Base-by-base conservation (phyloP, 176 grass and related monocot species). In the Oryza punctata region DNA sequence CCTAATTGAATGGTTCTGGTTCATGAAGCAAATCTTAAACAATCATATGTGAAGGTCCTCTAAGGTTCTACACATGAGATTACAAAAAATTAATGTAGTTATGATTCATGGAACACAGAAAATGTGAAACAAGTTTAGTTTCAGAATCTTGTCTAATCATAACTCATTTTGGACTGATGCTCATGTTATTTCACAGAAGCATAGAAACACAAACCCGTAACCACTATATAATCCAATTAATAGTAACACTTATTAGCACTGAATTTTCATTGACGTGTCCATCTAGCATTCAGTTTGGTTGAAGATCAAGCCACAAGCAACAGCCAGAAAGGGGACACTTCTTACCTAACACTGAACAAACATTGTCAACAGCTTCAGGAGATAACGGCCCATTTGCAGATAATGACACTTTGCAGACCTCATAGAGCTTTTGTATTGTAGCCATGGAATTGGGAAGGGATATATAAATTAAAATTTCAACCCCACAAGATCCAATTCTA, bases 351-450 rank as follows among this genome's bases (percentile, higher is more conserved):
- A 84, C 77, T 59, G 27, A 54, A 21, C 84, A 84, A n/a, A 87
- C 81, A 67, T 75, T 88, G 57, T 94, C 84, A 12, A 87, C 68
- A 70, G 84, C 84, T 89, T 91, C 86, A 40, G 68, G 29, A 85
- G 92, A 89, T 60, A 89, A 27, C 12, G 86, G 81, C 13, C 89
- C 84, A 6, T 94, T 91, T 69, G 69, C 76, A 74, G 68, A 91
- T 67, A 94, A 72, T 50, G 92, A 89, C 69, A 71, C 76, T 85
- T 84, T 89, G 50, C 92, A 91, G 21, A 76, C 77, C 23, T 91
- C 92, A 67, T 94, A 91, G n/a, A 94, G 68, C 77, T 85, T 94
- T 84, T 89, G 87, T 84, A 91, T 89, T 67, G 84, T 66, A 69
- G 73, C 76, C 92, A 89, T 89, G 18, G 76, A 75, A 41, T 41